phyloP scores from a whole-genome alignment of 192 early-diverging fungal genomes.

The Obelidium mucronatum region DNA sequence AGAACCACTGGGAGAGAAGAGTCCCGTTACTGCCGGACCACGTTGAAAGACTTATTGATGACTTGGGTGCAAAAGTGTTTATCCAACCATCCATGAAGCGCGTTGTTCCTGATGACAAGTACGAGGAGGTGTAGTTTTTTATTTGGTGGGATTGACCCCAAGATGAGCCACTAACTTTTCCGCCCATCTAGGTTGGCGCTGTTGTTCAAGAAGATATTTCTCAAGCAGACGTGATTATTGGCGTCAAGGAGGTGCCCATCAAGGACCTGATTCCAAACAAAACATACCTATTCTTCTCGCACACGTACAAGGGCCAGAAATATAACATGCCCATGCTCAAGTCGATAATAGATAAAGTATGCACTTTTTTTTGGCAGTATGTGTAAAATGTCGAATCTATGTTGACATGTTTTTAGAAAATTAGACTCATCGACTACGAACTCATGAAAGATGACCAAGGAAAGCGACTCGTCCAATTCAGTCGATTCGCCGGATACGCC shows the following conservation, averaged over 20 bases:
- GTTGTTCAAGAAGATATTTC: slow-evolving; percentile 86
- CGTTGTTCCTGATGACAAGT: slow-evolving; percentile 87
- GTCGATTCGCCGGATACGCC: slow-evolving; percentile 92
- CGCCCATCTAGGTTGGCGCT: slow-evolving; percentile 74
- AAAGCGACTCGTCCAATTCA: slow-evolving; percentile 90
- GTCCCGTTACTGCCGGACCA: slow-evolving; percentile 89
- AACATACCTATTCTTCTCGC: slow-evolving; percentile 95
- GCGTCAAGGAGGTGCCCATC: slow-evolving; percentile 95
- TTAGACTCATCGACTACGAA: slow-evolving; percentile 96
- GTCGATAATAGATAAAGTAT: slow-evolving; percentile 88
- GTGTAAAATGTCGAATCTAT: background rate
- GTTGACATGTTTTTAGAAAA: slow-evolving; percentile 60
- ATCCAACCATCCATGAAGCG: slow-evolving; percentile 95
- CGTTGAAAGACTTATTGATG: slow-evolving; percentile 82
- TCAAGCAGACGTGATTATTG: slow-evolving; percentile 88
- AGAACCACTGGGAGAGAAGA: slow-evolving; percentile 97
- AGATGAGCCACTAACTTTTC: background rate
- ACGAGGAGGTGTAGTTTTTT: slow-evolving; percentile 62
- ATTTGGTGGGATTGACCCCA: background rate
- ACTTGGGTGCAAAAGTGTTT: slow-evolving; percentile 77
- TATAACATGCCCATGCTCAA: slow-evolving; percentile 94
- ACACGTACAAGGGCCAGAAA: slow-evolving; percentile 96
- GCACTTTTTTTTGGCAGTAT: too few relatives aligned
- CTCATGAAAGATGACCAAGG: slow-evolving; percentile 79
- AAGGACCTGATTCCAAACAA: slow-evolving; percentile 83